These are phyloP conservation scores for Camellia oleifera DNA, from an alignment of 179 eudicot species.

Conservation along the genomic window DNA sequence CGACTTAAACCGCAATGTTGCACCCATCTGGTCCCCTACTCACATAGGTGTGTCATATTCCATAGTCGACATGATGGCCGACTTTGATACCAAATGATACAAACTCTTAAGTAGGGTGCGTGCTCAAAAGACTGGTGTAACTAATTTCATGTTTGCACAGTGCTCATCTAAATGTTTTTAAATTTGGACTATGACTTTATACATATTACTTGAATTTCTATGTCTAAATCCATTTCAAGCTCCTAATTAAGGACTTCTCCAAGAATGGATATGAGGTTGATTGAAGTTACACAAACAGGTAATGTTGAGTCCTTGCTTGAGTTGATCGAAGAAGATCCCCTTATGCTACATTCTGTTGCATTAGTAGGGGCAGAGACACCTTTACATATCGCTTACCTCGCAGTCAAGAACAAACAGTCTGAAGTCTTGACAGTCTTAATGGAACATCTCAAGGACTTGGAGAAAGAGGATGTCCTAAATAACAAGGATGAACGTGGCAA, in stretches of 20 bases:
- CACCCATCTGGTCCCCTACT: too few relatives aligned
- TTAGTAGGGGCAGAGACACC: slow-evolving; percentile 3
- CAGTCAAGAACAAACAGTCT: slow-evolving; percentile 2
- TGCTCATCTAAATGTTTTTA: too few relatives aligned
- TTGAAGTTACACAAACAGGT: slow-evolving; percentile 1
- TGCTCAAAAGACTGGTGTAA: too few relatives aligned
- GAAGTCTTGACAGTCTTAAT: slow-evolving; percentile 1
- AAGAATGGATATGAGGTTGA: slow-evolving; percentile 3
- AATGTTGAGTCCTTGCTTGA: slow-evolving; percentile 8
- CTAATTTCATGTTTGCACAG: too few relatives aligned
- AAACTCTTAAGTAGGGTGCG: too few relatives aligned
- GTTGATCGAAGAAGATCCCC: not conserved
- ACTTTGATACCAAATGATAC: too few relatives aligned
- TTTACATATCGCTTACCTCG: slow-evolving; percentile 10
- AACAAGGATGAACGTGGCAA: slow-evolving; percentile 8
- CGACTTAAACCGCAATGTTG: too few relatives aligned
- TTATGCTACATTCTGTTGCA: not conserved
- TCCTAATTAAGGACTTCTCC: not conserved
- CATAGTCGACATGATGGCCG: too few relatives aligned
- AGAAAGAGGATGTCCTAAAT: slow-evolving; percentile 10
- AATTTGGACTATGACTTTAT: too few relatives aligned
- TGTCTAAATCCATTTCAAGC: too few relatives aligned
- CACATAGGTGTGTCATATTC: too few relatives aligned
- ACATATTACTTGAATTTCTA: too few relatives aligned
- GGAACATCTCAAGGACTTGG: not conserved